Evolutionary conservation across 2,329 filamentous ascomycete genomes (phyloP).

Genomic region (Penicillium olsonii): DNA sequence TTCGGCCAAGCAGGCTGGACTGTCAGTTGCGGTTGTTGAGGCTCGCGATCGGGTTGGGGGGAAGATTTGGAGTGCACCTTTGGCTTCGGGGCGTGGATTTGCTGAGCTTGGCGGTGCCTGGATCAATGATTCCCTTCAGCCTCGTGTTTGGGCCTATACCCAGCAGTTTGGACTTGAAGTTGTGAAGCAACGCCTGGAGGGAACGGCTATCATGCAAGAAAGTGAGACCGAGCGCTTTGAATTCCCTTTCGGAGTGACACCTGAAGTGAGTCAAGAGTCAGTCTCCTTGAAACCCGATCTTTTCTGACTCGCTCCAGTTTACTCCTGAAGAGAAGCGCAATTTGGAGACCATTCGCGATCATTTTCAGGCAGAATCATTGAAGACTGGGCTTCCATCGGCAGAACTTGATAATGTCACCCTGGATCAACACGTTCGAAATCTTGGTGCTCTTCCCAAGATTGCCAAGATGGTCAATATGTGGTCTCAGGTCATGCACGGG

Average conservation of each 20-base stretch:
- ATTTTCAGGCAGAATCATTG: slow-evolving; percentile 38
- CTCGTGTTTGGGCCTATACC: slow-evolving; percentile 29
- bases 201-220: slow-evolving; percentile 34
- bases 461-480: slow-evolving; percentile 38
- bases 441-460: slow-evolving; percentile 35
- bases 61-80: slow-evolving; percentile 34
- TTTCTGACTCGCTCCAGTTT: slow-evolving; percentile 28
- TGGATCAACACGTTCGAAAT: slow-evolving; percentile 40
- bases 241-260: slow-evolving; percentile 37
- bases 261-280: slow-evolving; percentile 25
- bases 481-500: slow-evolving; percentile 42
- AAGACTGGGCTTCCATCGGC: slow-evolving; percentile 17
- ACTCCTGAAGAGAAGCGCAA: slow-evolving; percentile 34
- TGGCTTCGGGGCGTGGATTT: slow-evolving; percentile 20
- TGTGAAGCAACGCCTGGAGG: slow-evolving; percentile 33
- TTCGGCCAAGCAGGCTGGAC: slow-evolving; percentile 31
- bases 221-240: slow-evolving; percentile 7
- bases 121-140: slow-evolving; percentile 38
- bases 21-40: slow-evolving; percentile 41
- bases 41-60: slow-evolving; percentile 48
- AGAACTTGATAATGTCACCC: slow-evolving; percentile 35
- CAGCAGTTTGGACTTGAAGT: slow-evolving; percentile 31
- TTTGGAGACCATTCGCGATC: slow-evolving; percentile 37
- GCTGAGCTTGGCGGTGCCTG: slow-evolving; percentile 37
- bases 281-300: too few relatives aligned